phyloP scores from a whole-genome alignment of 176 grass and related monocot genomes.

The bread wheat (Triticum aestivum) region IWGSC_CS_RefSeq_v2.1 NC_057796.1:229469777-229470276 shows the following conservation, averaged over 20 bases:
- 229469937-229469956: neutral
- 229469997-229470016: neutral
- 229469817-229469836: no score
- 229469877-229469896: neutral
- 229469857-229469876: neutral
- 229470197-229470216: no score
- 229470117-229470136: neutral
- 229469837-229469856: neutral
- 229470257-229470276: no score
- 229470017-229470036: neutral
- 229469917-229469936: neutral
- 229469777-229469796: neutral
- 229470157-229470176: neutral
- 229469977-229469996: neutral
- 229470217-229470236: no score
- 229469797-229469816: no score
- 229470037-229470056: neutral
- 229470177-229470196: neutral
- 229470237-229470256: no score
- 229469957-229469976: neutral
- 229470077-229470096: slow-evolving; percentile 3
- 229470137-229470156: neutral
- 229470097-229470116: neutral
- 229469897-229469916: neutral
- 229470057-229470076: neutral